phyloP scores from a whole-genome alignment of 192 early-diverging fungal species.

The Rhizophagus clarus region DNA sequence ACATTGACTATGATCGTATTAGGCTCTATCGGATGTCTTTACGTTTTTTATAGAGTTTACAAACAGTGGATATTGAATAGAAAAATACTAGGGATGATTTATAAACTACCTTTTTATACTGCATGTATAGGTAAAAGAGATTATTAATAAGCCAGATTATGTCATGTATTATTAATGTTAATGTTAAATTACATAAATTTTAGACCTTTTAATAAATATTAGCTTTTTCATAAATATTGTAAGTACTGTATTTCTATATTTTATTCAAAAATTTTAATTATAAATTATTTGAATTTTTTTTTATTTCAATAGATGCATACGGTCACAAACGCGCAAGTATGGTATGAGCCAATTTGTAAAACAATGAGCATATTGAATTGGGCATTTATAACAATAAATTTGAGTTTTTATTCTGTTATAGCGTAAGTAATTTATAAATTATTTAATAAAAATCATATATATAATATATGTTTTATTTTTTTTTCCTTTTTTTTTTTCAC shows the following conservation, averaged over 20 bases:
- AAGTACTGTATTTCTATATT: too few species aligned
- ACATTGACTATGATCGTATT: background rate
- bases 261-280: too few species aligned
- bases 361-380: background rate
- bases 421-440: background rate
- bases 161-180: too few species aligned
- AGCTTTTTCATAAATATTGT: background rate
- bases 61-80: background rate
- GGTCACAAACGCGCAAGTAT: background rate
- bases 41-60: slow-evolving; percentile 3
- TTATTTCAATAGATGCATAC: background rate
- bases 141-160: background rate
- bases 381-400: background rate
- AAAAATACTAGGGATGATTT: background rate
- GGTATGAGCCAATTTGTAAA: background rate
- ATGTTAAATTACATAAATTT: too few species aligned
- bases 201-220: background rate
- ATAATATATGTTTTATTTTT: background rate
- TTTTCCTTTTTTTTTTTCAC: background rate
- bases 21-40: background rate
- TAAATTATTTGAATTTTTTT: background rate
- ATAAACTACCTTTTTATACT: slow-evolving; percentile 12
- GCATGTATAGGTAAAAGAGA: background rate
- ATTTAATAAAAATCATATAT: too few species aligned
- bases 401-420: background rate